These are phyloP conservation scores for Tolypocladium album DNA, from an alignment of 2,329 filamentous ascomycete species.

Conservation along the genomic window DNA sequence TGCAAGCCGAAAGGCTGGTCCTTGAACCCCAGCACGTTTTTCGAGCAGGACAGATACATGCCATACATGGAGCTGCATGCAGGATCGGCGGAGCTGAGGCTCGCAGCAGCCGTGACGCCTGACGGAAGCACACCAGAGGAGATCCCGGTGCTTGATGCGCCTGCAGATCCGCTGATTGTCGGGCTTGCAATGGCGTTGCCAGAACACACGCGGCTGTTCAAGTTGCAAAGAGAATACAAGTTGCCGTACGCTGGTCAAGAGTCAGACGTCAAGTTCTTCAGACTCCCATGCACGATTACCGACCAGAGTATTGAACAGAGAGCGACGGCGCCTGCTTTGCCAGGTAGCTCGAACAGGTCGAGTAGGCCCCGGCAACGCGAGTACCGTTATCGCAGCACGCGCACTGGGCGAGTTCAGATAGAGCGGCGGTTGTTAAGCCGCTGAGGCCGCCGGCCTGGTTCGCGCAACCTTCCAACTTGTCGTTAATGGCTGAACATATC, in stretches of 20 bases:
- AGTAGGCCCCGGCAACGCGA: slow-evolving; percentile 14
- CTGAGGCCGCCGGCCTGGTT: slow-evolving; percentile 11
- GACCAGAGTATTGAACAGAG: slow-evolving; percentile 12
- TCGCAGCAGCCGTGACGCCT: not conserved
- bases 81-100: slow-evolving; percentile 6
- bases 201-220: not conserved
- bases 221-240: slow-evolving; percentile 13
- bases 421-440: slow-evolving; percentile 12
- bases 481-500: slow-evolving; percentile 11
- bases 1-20: slow-evolving; percentile 13
- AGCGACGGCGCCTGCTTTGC: slow-evolving; percentile 10
- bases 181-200: not conserved
- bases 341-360: slow-evolving; percentile 17
- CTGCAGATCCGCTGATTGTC: slow-evolving; percentile 5
- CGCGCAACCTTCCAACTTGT: slow-evolving; percentile 12
- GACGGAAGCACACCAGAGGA: not conserved
- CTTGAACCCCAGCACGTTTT: slow-evolving; percentile 13
- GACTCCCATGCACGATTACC: slow-evolving; percentile 4
- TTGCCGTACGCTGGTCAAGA: slow-evolving; percentile 12
- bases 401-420: slow-evolving; percentile 12
- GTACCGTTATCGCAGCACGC: slow-evolving; percentile 15
- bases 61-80: slow-evolving; percentile 16
- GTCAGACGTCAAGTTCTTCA: not conserved
- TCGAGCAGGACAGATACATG: slow-evolving; percentile 15
- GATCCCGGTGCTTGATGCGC: slow-evolving; percentile 4